A percentile compares a stretch with the other conserved stretches of the same genome.
phyloP scores from a whole-genome alignment of 441 rosid genomes.

The Capsella rubella region DNA sequence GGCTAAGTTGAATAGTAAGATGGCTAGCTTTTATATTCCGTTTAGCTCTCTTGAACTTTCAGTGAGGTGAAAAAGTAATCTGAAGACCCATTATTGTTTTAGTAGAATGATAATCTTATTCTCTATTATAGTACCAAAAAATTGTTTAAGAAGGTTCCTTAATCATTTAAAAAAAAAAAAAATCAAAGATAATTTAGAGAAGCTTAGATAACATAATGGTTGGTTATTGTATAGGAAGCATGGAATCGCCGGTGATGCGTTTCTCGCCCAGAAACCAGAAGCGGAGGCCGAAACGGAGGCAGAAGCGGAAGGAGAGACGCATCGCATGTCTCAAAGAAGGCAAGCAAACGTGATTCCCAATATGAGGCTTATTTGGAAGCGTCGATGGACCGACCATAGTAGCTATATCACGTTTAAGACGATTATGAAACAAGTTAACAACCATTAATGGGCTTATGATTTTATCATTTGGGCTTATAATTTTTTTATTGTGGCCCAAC shows the following conservation, averaged over 20 bases:
- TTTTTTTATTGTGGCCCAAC: background rate
- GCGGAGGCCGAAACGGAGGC: background rate
- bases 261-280: background rate
- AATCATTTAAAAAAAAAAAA: background rate
- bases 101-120: background rate
- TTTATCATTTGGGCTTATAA: too few relatives aligned
- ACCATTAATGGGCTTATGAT: background rate
- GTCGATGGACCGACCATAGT: too few relatives aligned
- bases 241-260: background rate
- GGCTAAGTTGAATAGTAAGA: conserved; percentile 38
- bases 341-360: background rate
- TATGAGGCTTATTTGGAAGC: background rate
- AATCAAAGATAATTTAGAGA: background rate
- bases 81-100: conserved; percentile 3
- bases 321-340: too few relatives aligned
- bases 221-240: background rate
- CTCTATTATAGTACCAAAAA: background rate
- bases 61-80: conserved; percentile 35
- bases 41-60: conserved; percentile 28
- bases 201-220: background rate
- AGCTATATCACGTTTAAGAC: too few relatives aligned
- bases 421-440: too few relatives aligned
- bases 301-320: background rate
- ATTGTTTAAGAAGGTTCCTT: background rate
- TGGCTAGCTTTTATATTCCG: conserved; percentile 27